These are phyloP conservation scores for Backusella psychrophila DNA, from an alignment of 192 early-diverging fungal genomes.

Conservation along the genomic window DNA sequence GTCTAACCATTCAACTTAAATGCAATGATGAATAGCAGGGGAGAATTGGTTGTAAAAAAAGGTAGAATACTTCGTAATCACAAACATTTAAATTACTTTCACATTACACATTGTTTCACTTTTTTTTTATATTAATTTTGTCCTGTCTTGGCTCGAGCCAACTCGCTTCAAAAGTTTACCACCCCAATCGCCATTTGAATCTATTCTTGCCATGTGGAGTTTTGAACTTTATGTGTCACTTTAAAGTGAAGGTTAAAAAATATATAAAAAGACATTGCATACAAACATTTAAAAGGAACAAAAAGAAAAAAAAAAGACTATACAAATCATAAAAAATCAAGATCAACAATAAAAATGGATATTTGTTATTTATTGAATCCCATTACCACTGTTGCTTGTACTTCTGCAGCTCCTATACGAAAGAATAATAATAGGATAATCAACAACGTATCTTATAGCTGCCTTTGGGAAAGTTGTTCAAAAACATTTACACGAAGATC, in stretches of 20 bases:
- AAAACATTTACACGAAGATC: constrained; percentile 69
- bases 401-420: not conserved
- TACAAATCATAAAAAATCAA: not conserved
- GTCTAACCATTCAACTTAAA: too few relatives aligned
- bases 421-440: not conserved
- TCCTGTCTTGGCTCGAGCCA: not conserved
- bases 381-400: not conserved
- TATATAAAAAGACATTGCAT: too few relatives aligned
- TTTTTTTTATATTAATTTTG: not conserved
- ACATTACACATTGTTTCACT: not conserved
- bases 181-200: not conserved
- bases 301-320: not conserved
- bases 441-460: constrained; percentile 42
- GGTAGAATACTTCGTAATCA: too few relatives aligned
- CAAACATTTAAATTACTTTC: not conserved
- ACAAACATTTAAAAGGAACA: not conserved
- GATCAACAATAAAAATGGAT: not conserved
- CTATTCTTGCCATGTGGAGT: not conserved
- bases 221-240: not conserved
- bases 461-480: constrained; percentile 55
- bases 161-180: not conserved
- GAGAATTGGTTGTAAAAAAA: too few relatives aligned
- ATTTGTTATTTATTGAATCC: not conserved
- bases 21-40: too few relatives aligned
- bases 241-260: not conserved